Base-by-base conservation (phyloP, 1,139 yeast species). In the Hansenula lynferdii region DNA sequence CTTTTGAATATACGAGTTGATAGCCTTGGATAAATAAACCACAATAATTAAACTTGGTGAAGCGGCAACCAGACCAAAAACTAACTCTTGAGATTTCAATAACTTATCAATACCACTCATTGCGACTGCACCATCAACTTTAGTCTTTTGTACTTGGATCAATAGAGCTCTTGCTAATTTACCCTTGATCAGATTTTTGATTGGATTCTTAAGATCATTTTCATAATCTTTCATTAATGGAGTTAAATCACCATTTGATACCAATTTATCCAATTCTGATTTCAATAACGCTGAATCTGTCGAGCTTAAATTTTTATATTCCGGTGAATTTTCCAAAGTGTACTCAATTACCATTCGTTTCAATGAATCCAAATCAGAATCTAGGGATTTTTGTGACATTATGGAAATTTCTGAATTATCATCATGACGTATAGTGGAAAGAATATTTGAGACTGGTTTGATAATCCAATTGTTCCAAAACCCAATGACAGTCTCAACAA, bases 101-200 rank as follows among this genome's bases (percentile, higher is more conserved):
- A 92, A 67, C 58, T 85, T 83, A 61, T 92, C 97, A 46, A 92
- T 90, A 8, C 97, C 97, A 50, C 74, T 79, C 45, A 92, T 75
- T 0, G 96, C 97, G 8, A 89, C 69, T 25, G 86, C 92, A 4
- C 96, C 96, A 58, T 92, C 98, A 12, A 92, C 97, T 62, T 92
- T 92, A 12, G 96, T 84, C 62, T 92, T 92, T 58, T 92, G 98
- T 9, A 92, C 69, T 60, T 92, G 97, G 43, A 92, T 90, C 51
- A 92, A 63, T 34, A 92, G 62, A 11, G 92, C 80, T 37, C 96
- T 72, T 8, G 89, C 64, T 46, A 92, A 70, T 38, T 80, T 75
- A 4, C 97, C 98, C 8, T 68, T 64, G 5, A 78, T 40, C 6
- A 86, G 48, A 28, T 83, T 80, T 42, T 68, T 72, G 37, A 89